Conservation (phyloP, 164 flowering plant genomes). For the Magnolia officinalis region DNA sequence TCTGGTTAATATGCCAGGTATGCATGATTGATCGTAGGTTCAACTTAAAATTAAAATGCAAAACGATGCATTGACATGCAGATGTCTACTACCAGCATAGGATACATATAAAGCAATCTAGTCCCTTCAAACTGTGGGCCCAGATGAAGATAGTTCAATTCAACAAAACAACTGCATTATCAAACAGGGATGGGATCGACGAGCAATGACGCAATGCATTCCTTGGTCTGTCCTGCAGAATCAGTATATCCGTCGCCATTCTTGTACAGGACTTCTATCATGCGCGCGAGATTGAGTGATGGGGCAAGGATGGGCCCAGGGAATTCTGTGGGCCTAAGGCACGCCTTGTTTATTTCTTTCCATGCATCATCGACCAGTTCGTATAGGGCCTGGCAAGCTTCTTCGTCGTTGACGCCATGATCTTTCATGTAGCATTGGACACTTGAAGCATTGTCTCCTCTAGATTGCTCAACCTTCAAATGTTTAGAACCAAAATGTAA, state of each 20-base stretch:
- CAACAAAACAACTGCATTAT: not conserved
- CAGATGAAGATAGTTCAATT: no score
- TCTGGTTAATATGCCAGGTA: no score
- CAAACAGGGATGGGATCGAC: not conserved
- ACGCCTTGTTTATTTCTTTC: slow-evolving; percentile 5
- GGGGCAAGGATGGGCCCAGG: not conserved
- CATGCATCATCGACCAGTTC: not conserved
- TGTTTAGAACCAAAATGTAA: not conserved
- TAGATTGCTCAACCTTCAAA: slow-evolving; percentile 1
- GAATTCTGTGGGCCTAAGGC: not conserved
- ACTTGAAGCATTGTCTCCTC: not conserved
- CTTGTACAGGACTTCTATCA: not conserved
- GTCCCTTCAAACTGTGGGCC: no score
- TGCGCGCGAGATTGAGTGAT: not conserved
- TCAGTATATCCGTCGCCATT: slow-evolving; percentile 2
- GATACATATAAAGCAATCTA: no score
- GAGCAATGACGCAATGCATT: not conserved
- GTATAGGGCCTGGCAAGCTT: not conserved
- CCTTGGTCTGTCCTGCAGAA: not conserved
- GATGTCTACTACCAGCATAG: no score
- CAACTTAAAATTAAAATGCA: no score
- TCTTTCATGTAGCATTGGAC: slow-evolving; percentile 4
- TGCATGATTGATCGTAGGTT: no score
- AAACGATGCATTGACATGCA: no score
- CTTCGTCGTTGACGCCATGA: not conserved